These are phyloP conservation scores for Hypericum androsaemum DNA, from an alignment of 345 rosid species.

Conservation along the genomic window DNA sequence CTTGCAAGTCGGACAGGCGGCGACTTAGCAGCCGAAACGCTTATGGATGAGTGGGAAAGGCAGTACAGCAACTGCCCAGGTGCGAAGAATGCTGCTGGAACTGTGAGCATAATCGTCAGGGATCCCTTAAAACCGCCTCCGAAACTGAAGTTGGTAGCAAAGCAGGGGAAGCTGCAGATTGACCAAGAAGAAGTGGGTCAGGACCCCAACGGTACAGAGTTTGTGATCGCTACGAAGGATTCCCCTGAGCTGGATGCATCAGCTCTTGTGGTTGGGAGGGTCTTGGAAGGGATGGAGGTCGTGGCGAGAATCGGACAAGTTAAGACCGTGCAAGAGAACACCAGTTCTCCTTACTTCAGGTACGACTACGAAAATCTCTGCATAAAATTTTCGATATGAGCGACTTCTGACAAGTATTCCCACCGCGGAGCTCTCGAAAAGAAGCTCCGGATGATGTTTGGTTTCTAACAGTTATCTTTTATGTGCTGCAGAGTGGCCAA, in stretches of 20 bases:
- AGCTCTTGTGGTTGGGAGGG: slow-evolving; percentile 62
- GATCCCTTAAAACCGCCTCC: slow-evolving; percentile 77
- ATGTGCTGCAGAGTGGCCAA: slow-evolving; percentile 60
- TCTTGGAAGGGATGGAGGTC: slow-evolving; percentile 67
- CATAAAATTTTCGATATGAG: neutral
- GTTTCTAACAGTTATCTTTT: neutral
- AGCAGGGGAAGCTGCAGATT: slow-evolving; percentile 58
- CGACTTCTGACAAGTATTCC: too few relatives aligned
- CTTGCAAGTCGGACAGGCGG: slow-evolving; percentile 46
- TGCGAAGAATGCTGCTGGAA: slow-evolving; percentile 47
- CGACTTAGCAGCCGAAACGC: slow-evolving; percentile 28
- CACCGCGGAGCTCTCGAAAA: too few relatives aligned
- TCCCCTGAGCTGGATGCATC: slow-evolving; percentile 77
- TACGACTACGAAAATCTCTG: slow-evolving; percentile 14
- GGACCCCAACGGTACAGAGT: slow-evolving; percentile 75
- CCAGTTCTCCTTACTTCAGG: slow-evolving; percentile 84
- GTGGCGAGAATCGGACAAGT: slow-evolving; percentile 54
- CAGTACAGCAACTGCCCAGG: slow-evolving; percentile 33
- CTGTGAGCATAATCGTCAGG: slow-evolving; percentile 61
- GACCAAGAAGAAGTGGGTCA: slow-evolving; percentile 51
- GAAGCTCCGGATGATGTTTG: too few relatives aligned
- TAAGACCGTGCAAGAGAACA: slow-evolving; percentile 75
- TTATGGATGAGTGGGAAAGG: slow-evolving; percentile 60
- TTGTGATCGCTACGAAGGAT: slow-evolving; percentile 55
- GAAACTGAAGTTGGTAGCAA: slow-evolving; percentile 67